A percentile compares a stretch with the other conserved stretches of the same genome.
Evolutionary conservation across 306 rosid species (phyloP).

Genomic region (Cucurbita maxima): DNA sequence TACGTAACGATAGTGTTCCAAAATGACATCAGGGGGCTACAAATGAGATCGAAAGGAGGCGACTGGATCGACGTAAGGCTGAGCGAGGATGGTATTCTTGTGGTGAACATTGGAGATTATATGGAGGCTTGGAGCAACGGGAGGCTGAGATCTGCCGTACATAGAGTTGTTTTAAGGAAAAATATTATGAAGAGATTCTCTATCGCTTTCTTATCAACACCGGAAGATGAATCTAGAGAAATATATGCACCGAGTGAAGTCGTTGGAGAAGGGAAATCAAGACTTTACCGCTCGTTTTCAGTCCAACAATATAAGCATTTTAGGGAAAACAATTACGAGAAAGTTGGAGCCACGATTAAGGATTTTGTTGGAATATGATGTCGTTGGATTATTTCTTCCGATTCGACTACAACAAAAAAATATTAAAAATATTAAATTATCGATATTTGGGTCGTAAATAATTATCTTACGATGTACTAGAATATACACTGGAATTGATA

Average conservation of each 20-base stretch:
- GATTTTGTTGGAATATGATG: too few relatives aligned
- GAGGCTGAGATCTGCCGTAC: slow-evolving; percentile 46
- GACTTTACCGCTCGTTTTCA: slow-evolving; percentile 24
- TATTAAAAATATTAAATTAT: too few relatives aligned
- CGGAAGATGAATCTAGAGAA: slow-evolving; percentile 34
- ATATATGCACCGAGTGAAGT: slow-evolving; percentile 43
- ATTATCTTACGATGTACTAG: too few relatives aligned
- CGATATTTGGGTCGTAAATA: too few relatives aligned
- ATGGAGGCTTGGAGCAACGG: slow-evolving; percentile 76
- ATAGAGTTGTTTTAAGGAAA: slow-evolving; percentile 49
- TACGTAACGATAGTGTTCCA: slow-evolving; percentile 50
- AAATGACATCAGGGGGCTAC: slow-evolving; percentile 60
- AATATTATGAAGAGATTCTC: slow-evolving; percentile 31
- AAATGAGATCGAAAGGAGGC: slow-evolving; percentile 45
- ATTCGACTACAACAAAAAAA: too few relatives aligned
- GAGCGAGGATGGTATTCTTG: slow-evolving; percentile 22
- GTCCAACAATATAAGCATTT: too few relatives aligned
- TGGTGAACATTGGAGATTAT: slow-evolving; percentile 64
- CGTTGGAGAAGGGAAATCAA: slow-evolving; percentile 36
- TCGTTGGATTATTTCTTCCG: too few relatives aligned
- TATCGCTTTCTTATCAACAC: slow-evolving; percentile 63
- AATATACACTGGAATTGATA: too few relatives aligned
- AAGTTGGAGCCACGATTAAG: too few relatives aligned
- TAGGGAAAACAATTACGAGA: too few relatives aligned
- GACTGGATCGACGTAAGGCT: slow-evolving; percentile 55